Evolutionary conservation across 78 protist species (phyloP).

Genomic region (Planoprotostelium fungivorum): DNA sequence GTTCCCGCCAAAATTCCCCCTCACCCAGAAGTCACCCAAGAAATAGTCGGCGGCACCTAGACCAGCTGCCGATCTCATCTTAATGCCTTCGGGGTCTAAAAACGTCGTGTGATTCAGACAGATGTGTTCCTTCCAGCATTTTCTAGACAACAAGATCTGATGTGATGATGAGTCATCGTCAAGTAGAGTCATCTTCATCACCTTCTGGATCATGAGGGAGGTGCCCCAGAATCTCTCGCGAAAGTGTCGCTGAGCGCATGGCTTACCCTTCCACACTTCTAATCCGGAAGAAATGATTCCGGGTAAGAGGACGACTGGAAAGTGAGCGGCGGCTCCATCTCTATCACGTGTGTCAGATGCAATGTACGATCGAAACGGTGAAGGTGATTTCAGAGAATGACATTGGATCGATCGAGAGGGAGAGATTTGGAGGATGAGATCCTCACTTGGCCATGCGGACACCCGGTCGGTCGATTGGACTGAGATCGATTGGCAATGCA

Average conservation of each 20-base stretch:
- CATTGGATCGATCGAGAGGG: too few species aligned
- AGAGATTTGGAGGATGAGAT: neutral
- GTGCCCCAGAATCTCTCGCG: slow-evolving; percentile 65
- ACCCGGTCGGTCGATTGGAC: neutral
- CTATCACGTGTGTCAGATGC: neutral
- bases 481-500: neutral
- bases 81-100: slow-evolving; percentile 40
- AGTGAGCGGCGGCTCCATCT: neutral
- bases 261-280: slow-evolving; percentile 56
- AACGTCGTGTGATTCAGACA: slow-evolving; percentile 23
- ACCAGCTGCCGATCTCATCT: slow-evolving; percentile 33
- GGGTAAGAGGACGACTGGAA: slow-evolving; percentile 5
- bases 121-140: slow-evolving; percentile 55
- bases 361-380: too few species aligned
- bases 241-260: slow-evolving; percentile 30
- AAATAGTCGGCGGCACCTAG: slow-evolving; percentile 49
- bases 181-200: slow-evolving; percentile 7
- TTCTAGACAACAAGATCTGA: neutral
- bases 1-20: too few species aligned
- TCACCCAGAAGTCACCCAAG: slow-evolving; percentile 31
- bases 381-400: too few species aligned
- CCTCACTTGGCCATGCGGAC: neutral
- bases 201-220: slow-evolving; percentile 20
- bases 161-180: neutral
- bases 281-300: slow-evolving; percentile 41